Conservation (phyloP, 1,284 basidiomycete genomes). For the Rhodotorula sp. region DNA sequence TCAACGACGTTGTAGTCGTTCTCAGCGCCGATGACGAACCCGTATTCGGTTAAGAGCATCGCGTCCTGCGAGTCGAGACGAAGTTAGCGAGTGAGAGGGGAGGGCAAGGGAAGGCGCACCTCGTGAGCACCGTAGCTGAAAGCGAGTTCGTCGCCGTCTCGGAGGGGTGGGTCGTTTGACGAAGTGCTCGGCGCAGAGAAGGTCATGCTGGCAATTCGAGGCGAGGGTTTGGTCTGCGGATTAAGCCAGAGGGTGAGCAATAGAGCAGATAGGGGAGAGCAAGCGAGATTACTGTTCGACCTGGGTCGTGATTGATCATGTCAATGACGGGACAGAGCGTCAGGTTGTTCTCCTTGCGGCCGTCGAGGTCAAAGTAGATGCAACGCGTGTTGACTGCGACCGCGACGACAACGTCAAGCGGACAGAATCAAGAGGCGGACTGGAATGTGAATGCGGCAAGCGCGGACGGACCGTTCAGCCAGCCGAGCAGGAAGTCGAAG, state of each 20-base stretch:
- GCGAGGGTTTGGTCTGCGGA: slow-evolving; percentile 9
- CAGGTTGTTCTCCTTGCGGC: slow-evolving; percentile 37
- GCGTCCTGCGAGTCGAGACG: slow-evolving; percentile 20
- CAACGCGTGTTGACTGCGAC: slow-evolving; percentile 43
- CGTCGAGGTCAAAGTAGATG: slow-evolving; percentile 38
- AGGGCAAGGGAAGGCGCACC: neutral
- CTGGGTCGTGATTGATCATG: slow-evolving; percentile 41
- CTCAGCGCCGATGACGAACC: slow-evolving; percentile 36
- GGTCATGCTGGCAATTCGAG: slow-evolving; percentile 9
- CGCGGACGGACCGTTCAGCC: slow-evolving; percentile 29
- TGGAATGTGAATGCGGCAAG: neutral
- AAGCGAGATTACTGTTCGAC: neutral
- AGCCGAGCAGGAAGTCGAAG: slow-evolving; percentile 37
- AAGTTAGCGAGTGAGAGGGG: neutral
- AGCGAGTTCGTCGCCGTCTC: slow-evolving; percentile 39
- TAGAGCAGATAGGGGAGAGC: too few species aligned
- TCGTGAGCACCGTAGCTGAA: slow-evolving; percentile 41
- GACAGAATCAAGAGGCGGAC: neutral
- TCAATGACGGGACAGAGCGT: slow-evolving; percentile 43
- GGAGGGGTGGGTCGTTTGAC: slow-evolving; percentile 20
- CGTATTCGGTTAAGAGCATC: slow-evolving; percentile 43
- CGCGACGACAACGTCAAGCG: neutral
- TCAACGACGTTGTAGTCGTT: slow-evolving; percentile 42
- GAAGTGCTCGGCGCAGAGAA: slow-evolving; percentile 22
- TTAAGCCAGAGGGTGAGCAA: too few species aligned